A percentile compares a stretch with the other conserved stretches of the same genome.
phyloP scores from a whole-genome alignment of 805 yeast genomes.

The Sugiyamaella mastotermitis region DNA sequence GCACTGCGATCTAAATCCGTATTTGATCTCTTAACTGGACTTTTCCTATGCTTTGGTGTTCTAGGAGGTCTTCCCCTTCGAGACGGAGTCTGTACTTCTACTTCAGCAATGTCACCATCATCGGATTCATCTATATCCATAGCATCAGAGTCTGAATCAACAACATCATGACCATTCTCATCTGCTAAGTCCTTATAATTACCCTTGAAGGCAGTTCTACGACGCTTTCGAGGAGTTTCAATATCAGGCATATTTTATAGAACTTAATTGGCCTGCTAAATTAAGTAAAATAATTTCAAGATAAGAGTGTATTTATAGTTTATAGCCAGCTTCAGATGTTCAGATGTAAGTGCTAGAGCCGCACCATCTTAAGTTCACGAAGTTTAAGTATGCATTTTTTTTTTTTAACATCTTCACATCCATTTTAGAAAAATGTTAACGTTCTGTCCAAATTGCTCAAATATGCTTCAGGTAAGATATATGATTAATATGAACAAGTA shows the following conservation, averaged over 20 bases:
- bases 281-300: too few relatives aligned
- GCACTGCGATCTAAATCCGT: conserved; percentile 39
- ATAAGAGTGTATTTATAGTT: too few relatives aligned
- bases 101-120: conserved; percentile 5
- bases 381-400: background rate
- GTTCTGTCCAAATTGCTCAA: conserved; percentile 91
- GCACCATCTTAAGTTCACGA: background rate
- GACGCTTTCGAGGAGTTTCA: conserved; percentile 9
- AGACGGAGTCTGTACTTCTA: conserved; percentile 4
- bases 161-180: background rate
- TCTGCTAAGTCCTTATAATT: conserved; percentile 11
- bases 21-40: background rate
- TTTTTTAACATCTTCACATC: background rate
- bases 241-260: too few relatives aligned
- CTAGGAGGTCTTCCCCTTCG: background rate
- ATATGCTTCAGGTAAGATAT: conserved; percentile 63
- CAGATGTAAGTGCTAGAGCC: too few relatives aligned
- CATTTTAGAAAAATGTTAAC: conserved; percentile 64
- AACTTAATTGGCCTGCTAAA: too few relatives aligned
- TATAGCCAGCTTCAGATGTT: too few relatives aligned
- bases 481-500: background rate
- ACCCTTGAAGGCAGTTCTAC: conserved; percentile 12
- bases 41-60: background rate
- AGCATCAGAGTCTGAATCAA: too few relatives aligned
- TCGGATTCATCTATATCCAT: conserved; percentile 2